A percentile compares a stretch with the other conserved stretches of the same genome.
These are phyloP conservation scores for Magnaporthiopsis rhizophila DNA, from an alignment of 2,329 filamentous ascomycete species.

Conservation along the genomic window DNA sequence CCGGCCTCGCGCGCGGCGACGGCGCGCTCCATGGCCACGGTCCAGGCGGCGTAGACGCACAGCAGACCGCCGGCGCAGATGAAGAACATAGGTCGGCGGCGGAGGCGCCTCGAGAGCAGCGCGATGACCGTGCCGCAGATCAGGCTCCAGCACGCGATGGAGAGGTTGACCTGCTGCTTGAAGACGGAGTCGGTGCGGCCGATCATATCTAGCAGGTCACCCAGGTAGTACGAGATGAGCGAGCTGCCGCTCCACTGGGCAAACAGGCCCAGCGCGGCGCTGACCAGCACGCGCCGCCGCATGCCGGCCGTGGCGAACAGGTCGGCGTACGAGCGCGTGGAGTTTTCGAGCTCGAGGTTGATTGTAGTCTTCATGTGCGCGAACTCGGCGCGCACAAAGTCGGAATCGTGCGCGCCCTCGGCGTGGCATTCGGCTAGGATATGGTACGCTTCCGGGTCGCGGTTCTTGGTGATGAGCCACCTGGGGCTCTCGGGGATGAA, in stretches of 20 bases:
- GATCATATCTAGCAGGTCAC: constrained; percentile 35
- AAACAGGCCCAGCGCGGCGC: constrained; percentile 41
- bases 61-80: constrained; percentile 35
- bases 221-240: constrained; percentile 42
- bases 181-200: constrained; percentile 32
- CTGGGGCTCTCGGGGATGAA: constrained; percentile 21
- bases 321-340: constrained; percentile 41
- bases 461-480: constrained; percentile 19
- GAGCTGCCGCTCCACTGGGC: constrained; percentile 46
- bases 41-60: constrained; percentile 38
- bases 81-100: constrained; percentile 41
- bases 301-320: constrained; percentile 42
- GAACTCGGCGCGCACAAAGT: constrained; percentile 51
- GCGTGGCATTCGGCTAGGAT: constrained; percentile 28
- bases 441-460: constrained; percentile 17
- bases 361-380: constrained; percentile 51
- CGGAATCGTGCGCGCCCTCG: constrained; percentile 41
- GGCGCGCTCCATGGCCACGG: constrained; percentile 20
- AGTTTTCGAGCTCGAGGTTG: constrained; percentile 42
- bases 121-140: constrained; percentile 34
- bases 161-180: constrained; percentile 37
- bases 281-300: constrained; percentile 39
- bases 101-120: constrained; percentile 35
- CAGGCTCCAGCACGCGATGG: constrained; percentile 37
- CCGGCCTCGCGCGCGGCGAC: background rate